phyloP scores from a whole-genome alignment of 352 stramenopile genomes.

The Lagenidium sp. region DNA sequence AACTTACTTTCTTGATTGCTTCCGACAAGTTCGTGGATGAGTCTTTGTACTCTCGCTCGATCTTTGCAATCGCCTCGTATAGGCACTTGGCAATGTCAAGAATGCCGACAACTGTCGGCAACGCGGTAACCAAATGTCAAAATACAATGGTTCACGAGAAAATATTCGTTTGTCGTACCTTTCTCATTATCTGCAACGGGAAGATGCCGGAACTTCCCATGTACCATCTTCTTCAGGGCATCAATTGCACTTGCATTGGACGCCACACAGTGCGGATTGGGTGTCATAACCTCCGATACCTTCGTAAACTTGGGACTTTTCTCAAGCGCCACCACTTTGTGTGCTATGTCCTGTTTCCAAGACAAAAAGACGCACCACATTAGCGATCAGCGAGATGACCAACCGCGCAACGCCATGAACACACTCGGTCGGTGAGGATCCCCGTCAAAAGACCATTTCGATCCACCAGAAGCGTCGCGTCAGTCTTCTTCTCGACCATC shows the following conservation, averaged over 20 bases:
- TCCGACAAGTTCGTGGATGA: slow-evolving; percentile 63
- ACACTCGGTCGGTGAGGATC: slow-evolving; percentile 92
- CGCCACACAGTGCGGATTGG: slow-evolving; percentile 91
- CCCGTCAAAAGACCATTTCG: slow-evolving; percentile 84
- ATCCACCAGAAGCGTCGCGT: slow-evolving; percentile 91
- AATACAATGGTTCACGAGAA: too few relatives aligned
- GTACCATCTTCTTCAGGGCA: slow-evolving; percentile 96
- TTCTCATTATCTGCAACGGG: slow-evolving; percentile 89
- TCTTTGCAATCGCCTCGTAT: slow-evolving; percentile 96
- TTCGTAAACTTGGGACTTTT: slow-evolving; percentile 68
- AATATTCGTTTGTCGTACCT: slow-evolving; percentile 21
- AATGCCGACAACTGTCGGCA: slow-evolving; percentile 93
- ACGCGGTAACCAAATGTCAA: too few relatives aligned
- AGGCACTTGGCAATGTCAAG: slow-evolving; percentile 98
- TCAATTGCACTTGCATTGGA: slow-evolving; percentile 92
- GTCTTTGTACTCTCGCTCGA: slow-evolving; percentile 87
- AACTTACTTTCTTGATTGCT: slow-evolving; percentile 63
- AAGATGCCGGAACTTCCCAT: slow-evolving; percentile 93
- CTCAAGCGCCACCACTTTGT: slow-evolving; percentile 88
- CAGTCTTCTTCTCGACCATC: slow-evolving; percentile 86
- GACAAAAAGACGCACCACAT: not conserved
- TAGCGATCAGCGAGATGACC: not conserved
- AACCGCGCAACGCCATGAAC: not conserved
- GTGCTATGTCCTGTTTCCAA: slow-evolving; percentile 87
- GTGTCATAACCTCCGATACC: slow-evolving; percentile 91